Conservation (phyloP, 176 grass and related monocot species). For the Ampelocalamus luodianensis region DNA sequence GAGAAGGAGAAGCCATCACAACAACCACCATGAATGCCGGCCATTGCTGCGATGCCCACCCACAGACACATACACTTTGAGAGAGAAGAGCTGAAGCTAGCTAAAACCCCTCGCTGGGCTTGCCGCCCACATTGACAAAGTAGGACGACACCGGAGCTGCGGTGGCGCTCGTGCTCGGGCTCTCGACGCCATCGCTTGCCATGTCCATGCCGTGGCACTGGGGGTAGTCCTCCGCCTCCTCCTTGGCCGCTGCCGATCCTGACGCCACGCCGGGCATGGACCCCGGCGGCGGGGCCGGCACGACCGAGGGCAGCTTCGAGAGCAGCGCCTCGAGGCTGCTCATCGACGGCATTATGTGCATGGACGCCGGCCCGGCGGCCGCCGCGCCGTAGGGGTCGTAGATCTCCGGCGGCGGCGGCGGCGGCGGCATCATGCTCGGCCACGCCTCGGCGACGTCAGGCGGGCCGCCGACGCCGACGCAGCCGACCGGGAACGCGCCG, state of each 20-base stretch:
- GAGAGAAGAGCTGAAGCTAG: not conserved
- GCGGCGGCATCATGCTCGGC: conserved; percentile 32
- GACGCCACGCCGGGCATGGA: conserved; percentile 22
- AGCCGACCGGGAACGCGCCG: conserved; percentile 55
- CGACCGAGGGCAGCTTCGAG: conserved; percentile 90
- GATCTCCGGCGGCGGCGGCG: conserved; percentile 53
- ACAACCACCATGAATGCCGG: not conserved
- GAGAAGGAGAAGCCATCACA: not conserved
- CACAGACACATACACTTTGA: not conserved
- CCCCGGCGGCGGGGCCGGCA: conserved; percentile 22
- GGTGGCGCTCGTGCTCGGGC: conserved; percentile 34
- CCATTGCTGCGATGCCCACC: not conserved
- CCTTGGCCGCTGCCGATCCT: conserved; percentile 22
- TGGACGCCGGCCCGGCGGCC: conserved; percentile 31
- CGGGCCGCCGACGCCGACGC: not conserved
- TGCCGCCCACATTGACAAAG: conserved; percentile 60
- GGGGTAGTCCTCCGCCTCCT: conserved; percentile 54
- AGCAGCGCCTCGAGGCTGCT: conserved; percentile 98
- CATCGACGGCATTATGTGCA: conserved; percentile 92
- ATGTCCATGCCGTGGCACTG: conserved; percentile 51
- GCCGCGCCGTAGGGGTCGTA: conserved; percentile 62
- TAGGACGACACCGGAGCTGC: conserved; percentile 55
- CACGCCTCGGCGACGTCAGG: conserved; percentile 41
- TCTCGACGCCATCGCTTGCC: conserved; percentile 47
- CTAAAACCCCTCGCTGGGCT: conserved; percentile 74